Conservation (phyloP, 331 rosid species). For the Ulmus americana region DNA sequence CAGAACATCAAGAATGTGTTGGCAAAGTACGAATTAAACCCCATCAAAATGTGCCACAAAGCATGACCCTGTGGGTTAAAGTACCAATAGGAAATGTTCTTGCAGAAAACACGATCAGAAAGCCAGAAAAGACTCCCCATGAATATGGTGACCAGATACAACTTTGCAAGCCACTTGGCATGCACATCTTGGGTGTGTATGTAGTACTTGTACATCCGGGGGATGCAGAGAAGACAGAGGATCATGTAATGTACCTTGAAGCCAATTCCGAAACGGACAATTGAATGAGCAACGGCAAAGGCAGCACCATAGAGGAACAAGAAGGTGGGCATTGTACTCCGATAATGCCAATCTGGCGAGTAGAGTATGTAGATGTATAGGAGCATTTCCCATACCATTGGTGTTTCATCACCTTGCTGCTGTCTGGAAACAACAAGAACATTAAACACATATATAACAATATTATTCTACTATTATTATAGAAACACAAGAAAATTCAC, state of each 20-base stretch:
- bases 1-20: conserved; percentile 19
- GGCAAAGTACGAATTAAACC: conserved; percentile 15
- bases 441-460: background rate
- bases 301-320: conserved; percentile 17
- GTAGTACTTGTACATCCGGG: conserved; percentile 22
- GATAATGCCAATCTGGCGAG: conserved; percentile 20
- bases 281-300: conserved; percentile 12
- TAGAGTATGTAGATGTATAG: conserved; percentile 14
- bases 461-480: too few relatives aligned
- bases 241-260: conserved; percentile 18
- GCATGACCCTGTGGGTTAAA: conserved; percentile 18
- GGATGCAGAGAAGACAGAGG: conserved; percentile 18
- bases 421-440: conserved; percentile 3
- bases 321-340: conserved; percentile 20
- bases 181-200: conserved; percentile 8
- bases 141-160: conserved; percentile 8
- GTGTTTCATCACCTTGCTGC: conserved; percentile 20
- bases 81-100: conserved; percentile 4
- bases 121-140: conserved; percentile 6
- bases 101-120: conserved; percentile 4
- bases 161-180: conserved; percentile 19
- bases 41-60: conserved; percentile 17
- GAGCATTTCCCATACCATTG: conserved; percentile 21
- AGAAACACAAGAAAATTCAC: too few relatives aligned
- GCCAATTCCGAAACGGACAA: conserved; percentile 14